phyloP scores from a whole-genome alignment of 2,329 filamentous ascomycete genomes.

The Colletotrichum chlorophyti region DNA sequence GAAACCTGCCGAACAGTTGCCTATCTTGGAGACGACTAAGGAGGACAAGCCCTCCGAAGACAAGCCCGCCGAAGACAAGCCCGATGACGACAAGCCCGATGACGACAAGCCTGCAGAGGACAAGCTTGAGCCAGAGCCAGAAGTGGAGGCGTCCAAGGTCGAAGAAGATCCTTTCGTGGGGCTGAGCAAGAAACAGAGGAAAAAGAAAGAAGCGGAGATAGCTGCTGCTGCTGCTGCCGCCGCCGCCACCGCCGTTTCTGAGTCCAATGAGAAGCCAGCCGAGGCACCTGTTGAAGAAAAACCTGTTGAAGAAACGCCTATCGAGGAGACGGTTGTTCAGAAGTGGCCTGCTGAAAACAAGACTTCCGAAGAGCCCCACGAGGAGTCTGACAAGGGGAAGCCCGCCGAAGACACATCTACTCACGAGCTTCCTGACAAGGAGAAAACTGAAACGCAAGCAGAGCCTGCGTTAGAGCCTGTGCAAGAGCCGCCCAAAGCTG shows the following conservation, averaged over 20 bases:
- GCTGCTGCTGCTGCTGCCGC: not conserved
- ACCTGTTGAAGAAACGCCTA: too few relatives aligned
- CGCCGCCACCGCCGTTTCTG: not conserved
- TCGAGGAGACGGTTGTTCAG: constrained; percentile 16
- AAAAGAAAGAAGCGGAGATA: not conserved
- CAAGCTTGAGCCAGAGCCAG: constrained; percentile 18
- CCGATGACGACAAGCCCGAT: not conserved
- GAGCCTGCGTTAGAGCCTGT: too few relatives aligned
- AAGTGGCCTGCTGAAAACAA: not conserved
- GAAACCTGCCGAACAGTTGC: not conserved
- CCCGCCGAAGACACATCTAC: not conserved
- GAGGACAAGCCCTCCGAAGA: not conserved
- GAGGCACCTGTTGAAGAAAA: constrained; percentile 28
- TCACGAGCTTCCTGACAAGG: not conserved
- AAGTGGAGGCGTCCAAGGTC: constrained; percentile 20
- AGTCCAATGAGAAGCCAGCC: not conserved
- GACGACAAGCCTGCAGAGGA: not conserved
- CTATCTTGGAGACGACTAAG: not conserved
- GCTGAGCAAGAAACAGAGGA: not conserved
- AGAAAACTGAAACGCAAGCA: not conserved
- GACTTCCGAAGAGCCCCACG: not conserved
- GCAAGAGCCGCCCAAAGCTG: not conserved
- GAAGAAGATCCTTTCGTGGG: constrained; percentile 27
- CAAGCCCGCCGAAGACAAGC: not conserved
- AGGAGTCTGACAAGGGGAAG: not conserved